phyloP scores from a whole-genome alignment of 2,329 filamentous ascomycete genomes.

The Trichocomaceae sp. region DNA sequence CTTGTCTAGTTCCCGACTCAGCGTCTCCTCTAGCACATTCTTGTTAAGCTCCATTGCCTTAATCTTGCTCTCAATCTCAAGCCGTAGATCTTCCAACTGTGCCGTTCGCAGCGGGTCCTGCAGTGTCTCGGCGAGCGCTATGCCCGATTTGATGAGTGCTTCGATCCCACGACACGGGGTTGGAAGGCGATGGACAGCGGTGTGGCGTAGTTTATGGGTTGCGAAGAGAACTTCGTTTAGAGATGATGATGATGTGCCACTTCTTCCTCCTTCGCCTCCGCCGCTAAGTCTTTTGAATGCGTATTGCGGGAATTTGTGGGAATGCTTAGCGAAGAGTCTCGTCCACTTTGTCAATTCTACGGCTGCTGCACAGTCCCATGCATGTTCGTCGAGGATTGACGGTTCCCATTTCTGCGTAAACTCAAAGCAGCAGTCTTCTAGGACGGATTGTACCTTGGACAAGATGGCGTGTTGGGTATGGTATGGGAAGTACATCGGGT shows the following conservation, averaged over 20 bases:
- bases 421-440: slow-evolving; percentile 38
- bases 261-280: no score
- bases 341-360: slow-evolving; percentile 35
- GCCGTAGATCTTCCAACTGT: slow-evolving; percentile 24
- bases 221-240: slow-evolving; percentile 21
- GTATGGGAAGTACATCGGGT: slow-evolving; percentile 31
- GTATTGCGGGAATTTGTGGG: slow-evolving; percentile 19
- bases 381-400: slow-evolving; percentile 20
- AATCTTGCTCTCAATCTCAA: slow-evolving; percentile 25
- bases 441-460: slow-evolving; percentile 28
- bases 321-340: slow-evolving; percentile 18
- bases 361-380: slow-evolving; percentile 30
- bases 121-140: slow-evolving; percentile 23
- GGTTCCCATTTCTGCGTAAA: slow-evolving; percentile 32
- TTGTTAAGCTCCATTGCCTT: slow-evolving; percentile 21
- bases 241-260: no score
- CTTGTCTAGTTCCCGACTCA: slow-evolving; percentile 22
- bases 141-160: slow-evolving; percentile 23
- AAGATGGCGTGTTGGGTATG: slow-evolving; percentile 33
- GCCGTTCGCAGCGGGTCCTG: slow-evolving; percentile 23
- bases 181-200: slow-evolving; percentile 28
- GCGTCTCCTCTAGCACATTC: slow-evolving; percentile 26
- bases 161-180: slow-evolving; percentile 23
- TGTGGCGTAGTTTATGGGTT: slow-evolving; percentile 24
- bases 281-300: slow-evolving; percentile 18